Conservation (phyloP, 768 basidiomycete species). For the Leccinum subtestaceum region DNA sequence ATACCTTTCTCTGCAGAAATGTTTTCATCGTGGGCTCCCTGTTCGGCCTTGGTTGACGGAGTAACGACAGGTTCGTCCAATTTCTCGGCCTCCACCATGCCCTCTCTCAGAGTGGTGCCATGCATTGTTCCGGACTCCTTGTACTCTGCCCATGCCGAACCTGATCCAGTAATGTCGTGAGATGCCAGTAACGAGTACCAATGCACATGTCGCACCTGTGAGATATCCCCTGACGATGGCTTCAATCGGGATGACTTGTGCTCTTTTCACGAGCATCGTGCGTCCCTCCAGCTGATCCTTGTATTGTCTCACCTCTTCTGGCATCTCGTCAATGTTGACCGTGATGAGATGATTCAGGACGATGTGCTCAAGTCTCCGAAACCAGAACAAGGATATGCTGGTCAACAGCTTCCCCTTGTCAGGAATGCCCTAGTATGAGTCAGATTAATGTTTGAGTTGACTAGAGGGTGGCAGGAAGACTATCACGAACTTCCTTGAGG, state of each 20-base stretch:
- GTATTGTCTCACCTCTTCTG: conserved; percentile 70
- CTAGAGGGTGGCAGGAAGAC: neutral
- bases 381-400: conserved; percentile 93
- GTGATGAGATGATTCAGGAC: conserved; percentile 91
- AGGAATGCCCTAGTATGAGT: conserved; percentile 74
- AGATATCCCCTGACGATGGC: conserved; percentile 96
- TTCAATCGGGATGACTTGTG: conserved; percentile 86
- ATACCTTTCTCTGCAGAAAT: conserved; percentile 79
- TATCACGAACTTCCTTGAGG: conserved; percentile 75
- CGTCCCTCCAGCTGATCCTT: conserved; percentile 76
- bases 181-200: neutral
- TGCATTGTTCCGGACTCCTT: conserved; percentile 85
- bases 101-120: conserved; percentile 71
- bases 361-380: conserved; percentile 71
- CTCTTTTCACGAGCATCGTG: conserved; percentile 88
- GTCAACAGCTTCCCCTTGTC: conserved; percentile 91
- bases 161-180: conserved; percentile 40
- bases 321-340: conserved; percentile 76
- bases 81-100: conserved; percentile 80
- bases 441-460: neutral
- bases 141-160: conserved; percentile 96
- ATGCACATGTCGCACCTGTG: conserved; percentile 58
- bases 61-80: conserved; percentile 86
- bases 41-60: conserved; percentile 94
- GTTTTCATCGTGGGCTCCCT: conserved; percentile 94